Base-by-base conservation (phyloP, 2,329 filamentous ascomycete genomes). In the Aspergillus sp. region DNA sequence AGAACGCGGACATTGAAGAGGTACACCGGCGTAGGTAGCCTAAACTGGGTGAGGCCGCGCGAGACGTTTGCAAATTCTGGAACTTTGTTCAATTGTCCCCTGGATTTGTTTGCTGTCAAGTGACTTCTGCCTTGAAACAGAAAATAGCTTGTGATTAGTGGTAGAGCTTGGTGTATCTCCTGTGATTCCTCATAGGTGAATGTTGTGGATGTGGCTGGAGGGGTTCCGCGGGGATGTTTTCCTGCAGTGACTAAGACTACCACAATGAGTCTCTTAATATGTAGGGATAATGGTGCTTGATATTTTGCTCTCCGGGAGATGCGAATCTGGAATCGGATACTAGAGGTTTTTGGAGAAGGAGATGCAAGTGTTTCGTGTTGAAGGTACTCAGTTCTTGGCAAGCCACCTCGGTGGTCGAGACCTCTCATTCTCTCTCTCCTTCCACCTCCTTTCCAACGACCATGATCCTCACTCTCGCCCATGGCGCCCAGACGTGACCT, bases 401-500 rank as follows among this genome's bases (percentile, higher is more conserved):
- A 22, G 34, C 34, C 34, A 13, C 34, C 30, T 13, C 7, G 8
- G 15, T 13, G 30, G 27, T 34, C n/a, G 13, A 24, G 27, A 30
- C 13, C n/a, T 3, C n/a, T 7, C n/a, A 13, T 22, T 20, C 27
- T 34, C 4, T 54, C 13, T n/a, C 20, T 13, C 15, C 27, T 34
- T 17, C n/a, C 20, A 20, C 33, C 42, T 51, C 30, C n/a, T 45
- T 46, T 39, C 41, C 56, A 51, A 42, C 58, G 54, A 39, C 37
- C 51, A 59, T 62, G 52, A 51, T 33, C 33, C 30, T 51, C 30
- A 17, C 34, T 33, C 52, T 48, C 56, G 57, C 55, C 58, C 57
- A 70, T 69, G 68, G 57, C 62, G 63, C 59, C 62, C 56, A 59
- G 61, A 63, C 62, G 59, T 59, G 57, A 64, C 46, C 80, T 89